phyloP scores from a whole-genome alignment of 495 filamentous ascomycete species.

The Aspergillus ellipticus region DNA sequence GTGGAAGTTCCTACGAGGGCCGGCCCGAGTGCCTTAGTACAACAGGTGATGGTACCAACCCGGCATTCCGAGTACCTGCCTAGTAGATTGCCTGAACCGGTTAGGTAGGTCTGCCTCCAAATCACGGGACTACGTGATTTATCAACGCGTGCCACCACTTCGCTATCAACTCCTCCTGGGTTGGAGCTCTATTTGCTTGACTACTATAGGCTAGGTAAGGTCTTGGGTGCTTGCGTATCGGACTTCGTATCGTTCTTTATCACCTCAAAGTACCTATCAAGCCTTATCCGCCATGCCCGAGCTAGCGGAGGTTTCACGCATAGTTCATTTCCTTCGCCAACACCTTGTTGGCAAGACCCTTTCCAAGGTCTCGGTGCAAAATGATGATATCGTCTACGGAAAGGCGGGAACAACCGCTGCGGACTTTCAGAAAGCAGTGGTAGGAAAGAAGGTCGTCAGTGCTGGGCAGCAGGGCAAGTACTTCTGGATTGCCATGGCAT shows the following conservation, averaged over 20 bases:
- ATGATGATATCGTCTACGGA: constrained; percentile 81
- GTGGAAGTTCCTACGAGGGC: not conserved
- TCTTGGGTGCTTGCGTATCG: not conserved
- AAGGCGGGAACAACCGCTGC: constrained; percentile 76
- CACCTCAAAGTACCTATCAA: not conserved
- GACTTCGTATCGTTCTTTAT: not conserved
- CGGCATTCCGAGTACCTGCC: too few relatives aligned
- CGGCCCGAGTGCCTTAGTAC: constrained; percentile 1
- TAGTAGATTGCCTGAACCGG: constrained; percentile 4
- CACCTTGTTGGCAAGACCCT: constrained; percentile 82
- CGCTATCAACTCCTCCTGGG: not conserved
- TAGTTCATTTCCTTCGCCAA: constrained; percentile 77
- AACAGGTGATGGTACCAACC: not conserved
- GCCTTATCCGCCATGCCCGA: constrained; percentile 61
- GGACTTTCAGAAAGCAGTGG: constrained; percentile 67
- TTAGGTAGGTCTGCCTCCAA: not conserved
- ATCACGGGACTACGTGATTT: constrained; percentile 21
- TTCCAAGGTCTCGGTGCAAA: constrained; percentile 59
- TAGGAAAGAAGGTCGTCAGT: constrained; percentile 70
- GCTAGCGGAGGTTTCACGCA: constrained; percentile 79
- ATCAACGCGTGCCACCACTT: constrained; percentile 13
- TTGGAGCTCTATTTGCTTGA: too few relatives aligned
- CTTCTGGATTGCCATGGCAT: constrained; percentile 77
- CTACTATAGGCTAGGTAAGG: too few relatives aligned
- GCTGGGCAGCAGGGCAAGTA: constrained; percentile 91